Base-by-base conservation (phyloP, 2,329 filamentous ascomycete genomes). In the Allantophomopsis cytisporea region DNA sequence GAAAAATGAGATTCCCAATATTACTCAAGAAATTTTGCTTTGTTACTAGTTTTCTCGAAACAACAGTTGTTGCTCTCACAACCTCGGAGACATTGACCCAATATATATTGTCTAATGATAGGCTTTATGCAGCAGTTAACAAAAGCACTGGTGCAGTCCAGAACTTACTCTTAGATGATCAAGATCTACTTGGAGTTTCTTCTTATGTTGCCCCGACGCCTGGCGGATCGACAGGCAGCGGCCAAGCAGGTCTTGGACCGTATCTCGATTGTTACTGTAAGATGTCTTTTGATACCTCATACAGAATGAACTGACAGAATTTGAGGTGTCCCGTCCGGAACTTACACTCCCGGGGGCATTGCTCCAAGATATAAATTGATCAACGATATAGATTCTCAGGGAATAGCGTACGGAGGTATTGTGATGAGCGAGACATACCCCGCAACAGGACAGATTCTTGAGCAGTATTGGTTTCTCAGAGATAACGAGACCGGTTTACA, bases 381-480 rank as follows among this genome's bases (percentile, higher is more conserved):
- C 43, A 58, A 64, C 14, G 71, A 70, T 12, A 60, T 55, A 7
- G 71, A 76, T 52, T 59, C 59, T 1, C 61, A 60, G 0, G 65
- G 66, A 1, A 68, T 63, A 0, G 51, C 62, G 5, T 80, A 76
- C 50, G 73, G 65, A 3, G 73, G 74, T 2, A 66, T 78, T 23
- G 61, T 69, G 33, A 69, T 80, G 64, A 69, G 67, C 36, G 72
- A 80, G 42, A 69, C 64, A 0, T 78, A 76, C 48, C 60, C 64
- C 0, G 59, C 63, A 1, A 77, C 73, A 0, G 72, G 73, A 2
- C 73, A 79, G 49, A 49, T 69, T 5, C 59, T 80, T 13, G 67
- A 79, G 48, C 74, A 79, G 49, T 80, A 78, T 53, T 80, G 72
- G 71, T 80, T 80, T 47, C 56, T 80, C 2, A 61, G 70, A 10